Percentiles rank a stretch among this genome's conserved stretches.
Conservation (phyloP, 345 rosid species). For the Aquilaria malaccensis region DNA sequence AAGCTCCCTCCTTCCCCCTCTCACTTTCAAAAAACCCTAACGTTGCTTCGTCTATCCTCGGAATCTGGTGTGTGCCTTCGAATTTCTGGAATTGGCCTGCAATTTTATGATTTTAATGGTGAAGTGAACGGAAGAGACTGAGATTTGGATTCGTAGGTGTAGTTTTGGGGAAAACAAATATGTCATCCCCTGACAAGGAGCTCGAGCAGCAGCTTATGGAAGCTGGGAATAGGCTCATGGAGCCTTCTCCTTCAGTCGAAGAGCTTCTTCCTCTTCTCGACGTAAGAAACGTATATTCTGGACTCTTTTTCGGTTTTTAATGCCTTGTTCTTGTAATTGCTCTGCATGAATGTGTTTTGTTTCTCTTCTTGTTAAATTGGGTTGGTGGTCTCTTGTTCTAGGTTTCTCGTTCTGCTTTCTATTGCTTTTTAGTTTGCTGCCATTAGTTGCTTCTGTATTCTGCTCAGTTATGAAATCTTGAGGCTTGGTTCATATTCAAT, state of each 20-base stretch:
- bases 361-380: conserved; percentile 4
- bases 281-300: conserved; percentile 29
- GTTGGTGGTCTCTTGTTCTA: neutral
- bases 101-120: conserved; percentile 26
- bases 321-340: neutral
- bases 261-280: conserved; percentile 82
- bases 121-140: conserved; percentile 16
- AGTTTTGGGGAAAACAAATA: conserved; percentile 8
- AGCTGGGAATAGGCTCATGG: conserved; percentile 61
- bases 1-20: conserved; percentile 2
- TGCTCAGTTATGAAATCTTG: too few relatives aligned
- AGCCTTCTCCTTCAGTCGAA: conserved; percentile 60
- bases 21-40: conserved; percentile 20
- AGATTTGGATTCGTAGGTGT: conserved; percentile 23
- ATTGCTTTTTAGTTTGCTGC: neutral
- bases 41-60: neutral
- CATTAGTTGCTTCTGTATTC: too few relatives aligned
- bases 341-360: neutral
- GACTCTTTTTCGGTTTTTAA: neutral
- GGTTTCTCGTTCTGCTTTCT: neutral
- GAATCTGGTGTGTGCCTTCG: conserved; percentile 10
- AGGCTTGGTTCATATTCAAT: too few relatives aligned
- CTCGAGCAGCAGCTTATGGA: conserved; percentile 57
- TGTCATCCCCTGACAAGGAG: conserved; percentile 60
- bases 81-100: conserved; percentile 5